Evolutionary conservation across 148 eudicot genomes (phyloP), one percentile per base, ranked within the genome.

Genomic region (Simmondsia chinensis): DNA sequence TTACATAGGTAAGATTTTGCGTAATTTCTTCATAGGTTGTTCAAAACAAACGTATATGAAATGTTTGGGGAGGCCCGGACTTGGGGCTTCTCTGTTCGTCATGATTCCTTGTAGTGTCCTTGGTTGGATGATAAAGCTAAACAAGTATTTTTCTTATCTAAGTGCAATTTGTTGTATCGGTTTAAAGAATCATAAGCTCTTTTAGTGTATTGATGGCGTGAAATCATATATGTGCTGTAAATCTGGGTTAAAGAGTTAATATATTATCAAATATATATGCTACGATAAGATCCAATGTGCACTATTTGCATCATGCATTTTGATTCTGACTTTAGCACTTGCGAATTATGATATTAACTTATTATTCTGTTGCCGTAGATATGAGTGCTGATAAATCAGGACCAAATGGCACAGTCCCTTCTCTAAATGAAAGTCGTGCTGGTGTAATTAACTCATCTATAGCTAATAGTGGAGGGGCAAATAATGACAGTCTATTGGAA

Each of bases 381-480:
- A 14, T 33, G 15, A 71, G 52, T 31, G 43, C 3, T 30, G 46
- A 18, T 25, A 52, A 32, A 10, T 27, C 2, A 34, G 31, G 46
- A 48, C 42, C 70, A 32, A 61, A 53, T 37, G 45, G 28, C 51
- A 52, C 65, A 46, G 62, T 32, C 9, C 49, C 55, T 49, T 33
- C 65, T 8, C 42, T 61, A 26, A 44, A 18, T 30, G 75, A 49
- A 23, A 60, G 39, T 29, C 69, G 60, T 34, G 41, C 69, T 40
- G 37, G 29, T 43, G 56, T 43, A 39, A 54, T 16, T 1, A 66
- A 77, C 41, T 53, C 73, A 30, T 75, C 91, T 57, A 19, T 53
- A 50, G 16, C 53, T 47, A 64, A 60, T 23, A 46, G 51, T 12
- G 57, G 43, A 41, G 63, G 50, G 56, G 43, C 47, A 46, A 54